phyloP scores from a whole-genome alignment of 2,329 filamentous ascomycete genomes.

The Sarocladium brachiariae region DNA sequence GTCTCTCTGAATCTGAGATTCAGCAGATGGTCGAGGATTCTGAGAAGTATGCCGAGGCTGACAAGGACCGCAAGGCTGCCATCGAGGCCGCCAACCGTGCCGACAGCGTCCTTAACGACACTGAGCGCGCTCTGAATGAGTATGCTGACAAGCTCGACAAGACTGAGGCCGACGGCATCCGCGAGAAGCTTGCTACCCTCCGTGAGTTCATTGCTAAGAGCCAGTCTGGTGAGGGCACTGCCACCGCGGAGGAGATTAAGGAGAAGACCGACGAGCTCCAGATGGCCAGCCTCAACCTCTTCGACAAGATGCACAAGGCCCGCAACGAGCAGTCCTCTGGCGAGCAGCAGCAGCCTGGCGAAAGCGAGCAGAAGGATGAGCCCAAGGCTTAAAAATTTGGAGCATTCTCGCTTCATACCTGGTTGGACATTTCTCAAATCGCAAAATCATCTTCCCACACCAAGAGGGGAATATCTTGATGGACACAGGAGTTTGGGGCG shows the following conservation, averaged over 20 bases:
- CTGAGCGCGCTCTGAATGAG: conserved; percentile 96
- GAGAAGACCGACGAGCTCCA: conserved; percentile 98
- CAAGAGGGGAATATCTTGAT: conserved; percentile 17
- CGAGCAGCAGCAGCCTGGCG: conserved; percentile 41
- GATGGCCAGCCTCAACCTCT: conserved; percentile 88
- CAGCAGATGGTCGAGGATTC: conserved; percentile 97
- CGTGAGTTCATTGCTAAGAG: conserved; percentile 90
- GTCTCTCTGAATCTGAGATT: conserved; percentile 91
- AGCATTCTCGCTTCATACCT: not conserved
- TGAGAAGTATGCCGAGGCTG: conserved; percentile 88
- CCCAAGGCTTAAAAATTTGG: conserved; percentile 52
- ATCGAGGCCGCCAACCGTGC: conserved; percentile 98
- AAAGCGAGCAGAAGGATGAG: conserved; percentile 74
- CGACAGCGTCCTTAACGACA: conserved; percentile 93
- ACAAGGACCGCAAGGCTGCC: conserved; percentile 93
- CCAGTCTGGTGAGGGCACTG: conserved; percentile 82
- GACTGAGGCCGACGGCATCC: conserved; percentile 85
- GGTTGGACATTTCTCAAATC: not conserved
- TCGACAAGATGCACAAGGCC: conserved; percentile 99
- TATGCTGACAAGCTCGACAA: conserved; percentile 95
- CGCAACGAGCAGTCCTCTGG: conserved; percentile 51
- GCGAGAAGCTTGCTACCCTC: conserved; percentile 82
- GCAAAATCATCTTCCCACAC: not conserved
- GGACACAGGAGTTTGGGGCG: conserved; percentile 24
- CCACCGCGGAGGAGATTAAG: conserved; percentile 91